Base-by-base conservation (phyloP, 148 eudicot species). In the Simmondsia chinensis region DNA sequence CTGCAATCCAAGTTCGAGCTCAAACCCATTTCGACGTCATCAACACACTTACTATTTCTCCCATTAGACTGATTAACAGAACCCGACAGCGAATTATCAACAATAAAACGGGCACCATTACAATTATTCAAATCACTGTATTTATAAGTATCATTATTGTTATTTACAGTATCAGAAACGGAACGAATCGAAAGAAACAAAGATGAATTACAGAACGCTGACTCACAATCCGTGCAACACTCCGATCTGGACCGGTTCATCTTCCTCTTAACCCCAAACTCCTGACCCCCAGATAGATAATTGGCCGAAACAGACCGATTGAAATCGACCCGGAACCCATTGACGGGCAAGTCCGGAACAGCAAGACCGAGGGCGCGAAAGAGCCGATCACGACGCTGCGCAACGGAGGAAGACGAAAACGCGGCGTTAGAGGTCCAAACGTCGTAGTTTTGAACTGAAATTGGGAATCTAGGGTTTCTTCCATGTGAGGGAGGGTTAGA, bases 391-490 rank as follows among this genome's bases (percentile, higher is more conserved):
- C 94, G 95, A 29, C 95, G 95, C 29, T 91, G 86, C 12, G 79
- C 71, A 9, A 91, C 73, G 4, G 94, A 82, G 32, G 75, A 59
- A 20, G 77, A 79, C 9, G 87, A 78, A 26, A 73, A 69, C 10
- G 95, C 76, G 26, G 73, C 74, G 1, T 84, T 56, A 50, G 95
- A 78, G 60, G 64, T 63, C 97, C 97, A 89, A 2, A 75, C 50
- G 37, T 84, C 97, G 47, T 81, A 89, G 70, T 59, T 69, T 7
- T 51, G 55, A 3, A 69, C 69, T 20, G 63, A 68, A 60, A 31
- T 50, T 23, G 94, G 68, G 50, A 68, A 67, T 33, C 53, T 70
- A 25, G 77, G 67, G n/a, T n/a, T n/a, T n/a, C n/a, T n/a, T n/a
- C n/a, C n/a, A n/a, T n/a, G n/a, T 44, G 52, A 31, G 18, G 54